Conservation (phyloP, 352 stramenopile species). For the Pythium plurisporium region DNA sequence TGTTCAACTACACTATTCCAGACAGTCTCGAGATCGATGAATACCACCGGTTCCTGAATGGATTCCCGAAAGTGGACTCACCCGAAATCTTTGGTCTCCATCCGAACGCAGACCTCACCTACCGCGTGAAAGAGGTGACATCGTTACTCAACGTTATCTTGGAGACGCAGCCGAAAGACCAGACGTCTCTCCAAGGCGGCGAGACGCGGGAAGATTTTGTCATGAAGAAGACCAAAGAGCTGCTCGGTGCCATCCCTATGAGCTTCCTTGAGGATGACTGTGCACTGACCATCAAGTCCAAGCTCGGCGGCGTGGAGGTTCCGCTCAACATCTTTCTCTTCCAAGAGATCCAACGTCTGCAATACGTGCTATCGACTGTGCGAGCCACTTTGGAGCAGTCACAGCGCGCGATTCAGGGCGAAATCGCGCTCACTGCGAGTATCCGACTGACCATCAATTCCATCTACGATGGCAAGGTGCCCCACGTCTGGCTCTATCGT, state of each 20-base stretch:
- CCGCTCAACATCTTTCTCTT: conserved; percentile 99
- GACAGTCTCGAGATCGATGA: conserved; percentile 90
- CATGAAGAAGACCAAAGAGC: conserved; percentile 93
- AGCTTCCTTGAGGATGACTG: conserved; percentile 98
- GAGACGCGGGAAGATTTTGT: conserved; percentile 95
- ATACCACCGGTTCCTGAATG: conserved; percentile 94
- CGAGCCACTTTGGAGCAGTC: conserved; percentile 93
- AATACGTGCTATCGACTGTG: conserved; percentile 95
- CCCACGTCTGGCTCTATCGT: conserved; percentile 89
- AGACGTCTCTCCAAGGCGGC: conserved; percentile 72
- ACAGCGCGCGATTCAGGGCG: conserved; percentile 96
- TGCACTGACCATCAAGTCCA: conserved; percentile 93
- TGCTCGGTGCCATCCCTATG: conserved; percentile 92
- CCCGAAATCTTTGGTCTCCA: conserved; percentile 99
- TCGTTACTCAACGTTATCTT: conserved; percentile 91
- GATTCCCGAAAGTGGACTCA: conserved; percentile 96
- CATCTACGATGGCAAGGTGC: conserved; percentile 96
- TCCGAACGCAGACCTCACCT: conserved; percentile 98
- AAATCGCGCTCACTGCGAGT: conserved; percentile 97
- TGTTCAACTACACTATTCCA: conserved; percentile 96
- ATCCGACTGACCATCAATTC: conserved; percentile 93
- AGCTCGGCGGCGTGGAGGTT: conserved; percentile 93
- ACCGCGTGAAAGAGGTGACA: conserved; percentile 96
- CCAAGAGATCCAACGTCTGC: conserved; percentile 97
- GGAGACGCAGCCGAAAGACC: conserved; percentile 96